A percentile compares a stretch with the other conserved stretches of the same genome.
phyloP scores from a whole-genome alignment of 2,329 filamentous ascomycete genomes.

The Cadophora sp. region DNA sequence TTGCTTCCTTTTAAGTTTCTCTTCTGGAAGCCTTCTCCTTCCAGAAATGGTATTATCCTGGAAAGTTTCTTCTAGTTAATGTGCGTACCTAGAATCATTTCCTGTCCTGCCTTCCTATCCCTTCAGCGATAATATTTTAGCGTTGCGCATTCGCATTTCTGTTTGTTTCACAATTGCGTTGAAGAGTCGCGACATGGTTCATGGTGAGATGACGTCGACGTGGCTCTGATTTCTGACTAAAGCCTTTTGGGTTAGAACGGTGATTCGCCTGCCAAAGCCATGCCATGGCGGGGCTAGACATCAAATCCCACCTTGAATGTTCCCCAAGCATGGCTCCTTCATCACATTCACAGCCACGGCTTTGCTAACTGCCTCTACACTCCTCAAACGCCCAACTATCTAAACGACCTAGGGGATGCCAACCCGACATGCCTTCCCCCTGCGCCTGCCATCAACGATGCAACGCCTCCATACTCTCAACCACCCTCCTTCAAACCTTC shows the following conservation, averaged over 20 bases:
- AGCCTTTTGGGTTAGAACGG: not conserved
- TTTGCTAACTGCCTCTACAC: not conserved
- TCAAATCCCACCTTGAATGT: not conserved
- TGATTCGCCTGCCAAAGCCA: no score
- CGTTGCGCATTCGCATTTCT: no score
- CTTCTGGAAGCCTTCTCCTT: not conserved
- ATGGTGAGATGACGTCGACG: no score
- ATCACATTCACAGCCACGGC: not conserved
- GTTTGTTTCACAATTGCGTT: no score
- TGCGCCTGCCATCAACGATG: not conserved
- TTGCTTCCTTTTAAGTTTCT: no score
- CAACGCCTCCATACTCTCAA: not conserved
- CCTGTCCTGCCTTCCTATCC: not conserved
- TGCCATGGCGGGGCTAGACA: no score
- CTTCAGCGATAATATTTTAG: not conserved
- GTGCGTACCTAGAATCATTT: constrained; percentile 2
- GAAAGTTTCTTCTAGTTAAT: not conserved
- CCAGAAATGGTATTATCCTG: not conserved
- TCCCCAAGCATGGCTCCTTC: not conserved
- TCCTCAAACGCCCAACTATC: not conserved
- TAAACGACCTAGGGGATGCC: not conserved
- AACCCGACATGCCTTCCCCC: not conserved
- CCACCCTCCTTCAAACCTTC: not conserved
- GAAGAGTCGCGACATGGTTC: no score
- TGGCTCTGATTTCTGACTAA: not conserved